Base-by-base conservation (phyloP, 768 basidiomycete genomes). In the Russula griseocarnosa region DNA sequence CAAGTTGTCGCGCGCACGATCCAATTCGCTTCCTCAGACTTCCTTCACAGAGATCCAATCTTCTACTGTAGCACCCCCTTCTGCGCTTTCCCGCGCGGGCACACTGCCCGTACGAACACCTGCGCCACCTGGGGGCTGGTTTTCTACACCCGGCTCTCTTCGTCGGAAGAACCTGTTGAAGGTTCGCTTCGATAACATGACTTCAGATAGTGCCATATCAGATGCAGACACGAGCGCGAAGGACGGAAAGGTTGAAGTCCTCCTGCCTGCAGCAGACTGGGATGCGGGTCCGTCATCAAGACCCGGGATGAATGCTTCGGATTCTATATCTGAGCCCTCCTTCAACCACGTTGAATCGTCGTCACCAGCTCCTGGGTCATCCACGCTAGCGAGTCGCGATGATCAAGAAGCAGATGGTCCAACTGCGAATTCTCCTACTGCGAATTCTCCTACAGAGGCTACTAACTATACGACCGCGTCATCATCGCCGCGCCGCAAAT, bases 131-230 rank as follows among this genome's bases (percentile, higher is more conserved):
- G 78, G 79, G 13, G 76, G 72, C 55, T 79, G 79, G 78, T 53
- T 80, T 52, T 73, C 75, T 3, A 88, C 88, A 16, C 86, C 88
- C 3, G 79, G 78, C 36, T 68, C 70, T 10, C 62, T 70, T 53
- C 65, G 71, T 65, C 74, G 80, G 68, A 88, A 84, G 71, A 84
- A 83, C 64, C 76, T 85, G 28, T 72, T 86, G 65, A 88, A 87
- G 71, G 90, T 92, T 59, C 84, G 90, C 47, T 92, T 92, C 68
- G 84, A 90, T 66, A 77, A 79, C 67, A 46, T 69, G 14, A 11
- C 70, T 58, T 76, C 68, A 68, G 74, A 71, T 72, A 72, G 68
- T 28, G 65, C 72, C 0, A 63, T 62, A 1, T 73, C 72, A 5
- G 73, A 73, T 22, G 62, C 58, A 46, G 66, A 67, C 11, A 18